These are phyloP conservation scores for Dianthus caryophyllus DNA, from an alignment of 148 eudicot species.

Conservation along the genomic window DNA sequence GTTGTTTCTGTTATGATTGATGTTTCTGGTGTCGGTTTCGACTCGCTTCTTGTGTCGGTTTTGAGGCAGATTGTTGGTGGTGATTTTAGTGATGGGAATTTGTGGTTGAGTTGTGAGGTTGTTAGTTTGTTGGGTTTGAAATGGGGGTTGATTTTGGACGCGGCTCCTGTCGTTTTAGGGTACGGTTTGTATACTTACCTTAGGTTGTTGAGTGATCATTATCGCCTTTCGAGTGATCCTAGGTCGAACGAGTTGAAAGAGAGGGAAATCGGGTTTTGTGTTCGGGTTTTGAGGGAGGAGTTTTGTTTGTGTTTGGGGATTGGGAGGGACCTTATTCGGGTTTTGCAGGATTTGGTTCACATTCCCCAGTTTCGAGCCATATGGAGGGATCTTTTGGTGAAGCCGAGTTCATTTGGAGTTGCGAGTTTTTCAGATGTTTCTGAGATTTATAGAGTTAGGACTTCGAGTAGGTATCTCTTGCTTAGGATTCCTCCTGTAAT, in stretches of 20 bases:
- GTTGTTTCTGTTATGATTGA: constrained; percentile 52
- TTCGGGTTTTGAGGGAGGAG: constrained; percentile 64
- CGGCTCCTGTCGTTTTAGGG: constrained; percentile 52
- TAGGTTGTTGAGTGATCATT: constrained; percentile 70
- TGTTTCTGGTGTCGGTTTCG: constrained; percentile 59
- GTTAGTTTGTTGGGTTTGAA: constrained; percentile 39
- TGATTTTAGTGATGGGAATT: constrained; percentile 67
- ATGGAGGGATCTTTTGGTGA: constrained; percentile 68
- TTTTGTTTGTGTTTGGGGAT: constrained; percentile 66
- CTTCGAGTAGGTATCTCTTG: constrained; percentile 61
- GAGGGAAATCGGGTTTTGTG: constrained; percentile 70
- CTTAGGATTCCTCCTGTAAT: constrained; percentile 70
- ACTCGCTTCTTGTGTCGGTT: constrained; percentile 60
- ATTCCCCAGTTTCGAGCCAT: constrained; percentile 62
- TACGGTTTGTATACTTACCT: constrained; percentile 72
- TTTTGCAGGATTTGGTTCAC: constrained; percentile 81
- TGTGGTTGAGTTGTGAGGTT: constrained; percentile 73
- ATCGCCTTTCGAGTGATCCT: constrained; percentile 30
- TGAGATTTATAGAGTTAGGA: constrained; percentile 48
- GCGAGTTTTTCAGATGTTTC: constrained; percentile 54
- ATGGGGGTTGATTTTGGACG: constrained; percentile 71
- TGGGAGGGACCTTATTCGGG: constrained; percentile 84
- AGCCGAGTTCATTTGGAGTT: constrained; percentile 46
- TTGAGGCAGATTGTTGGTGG: constrained; percentile 79
- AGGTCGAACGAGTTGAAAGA: constrained; percentile 41